Evolutionary conservation across 2,329 filamentous ascomycete species (phyloP).

Genomic region (Capronia americana): DNA sequence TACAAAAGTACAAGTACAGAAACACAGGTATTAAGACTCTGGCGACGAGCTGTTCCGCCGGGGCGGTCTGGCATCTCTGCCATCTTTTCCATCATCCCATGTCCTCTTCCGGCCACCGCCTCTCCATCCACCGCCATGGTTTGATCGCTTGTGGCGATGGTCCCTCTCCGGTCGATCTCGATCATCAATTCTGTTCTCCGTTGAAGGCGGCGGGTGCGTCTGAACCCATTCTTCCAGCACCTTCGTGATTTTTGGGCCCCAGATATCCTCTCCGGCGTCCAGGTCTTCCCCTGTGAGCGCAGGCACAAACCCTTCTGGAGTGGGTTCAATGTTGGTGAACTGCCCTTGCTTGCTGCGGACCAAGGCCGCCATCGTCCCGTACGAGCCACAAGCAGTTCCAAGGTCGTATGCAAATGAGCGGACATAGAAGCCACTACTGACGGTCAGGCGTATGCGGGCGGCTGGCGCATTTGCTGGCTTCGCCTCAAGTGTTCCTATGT

Average conservation of each 20-base stretch:
- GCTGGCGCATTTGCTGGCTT: slow-evolving; percentile 63
- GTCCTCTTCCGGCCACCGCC: slow-evolving; percentile 22
- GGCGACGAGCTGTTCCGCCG: slow-evolving; percentile 37
- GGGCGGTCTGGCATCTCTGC: background rate
- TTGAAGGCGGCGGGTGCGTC: slow-evolving; percentile 43
- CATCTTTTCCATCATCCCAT: slow-evolving; percentile 22
- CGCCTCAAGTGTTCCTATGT: slow-evolving; percentile 31
- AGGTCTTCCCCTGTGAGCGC: slow-evolving; percentile 81
- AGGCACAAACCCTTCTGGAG: slow-evolving; percentile 54
- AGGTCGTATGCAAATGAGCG: slow-evolving; percentile 92
- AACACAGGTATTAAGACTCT: background rate
- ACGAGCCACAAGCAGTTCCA: slow-evolving; percentile 78
- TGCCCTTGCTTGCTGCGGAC: slow-evolving; percentile 80
- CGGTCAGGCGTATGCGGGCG: slow-evolving; percentile 83
- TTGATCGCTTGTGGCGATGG: slow-evolving; percentile 12
- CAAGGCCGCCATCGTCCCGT: slow-evolving; percentile 85
- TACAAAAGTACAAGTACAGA: background rate
- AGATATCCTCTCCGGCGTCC: slow-evolving; percentile 75
- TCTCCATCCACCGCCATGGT: slow-evolving; percentile 1
- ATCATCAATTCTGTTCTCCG: slow-evolving; percentile 21
- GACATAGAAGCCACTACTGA: slow-evolving; percentile 96
- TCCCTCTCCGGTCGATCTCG: slow-evolving; percentile 21
- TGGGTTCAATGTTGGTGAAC: slow-evolving; percentile 56
- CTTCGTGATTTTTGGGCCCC: slow-evolving; percentile 74
- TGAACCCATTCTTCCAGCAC: slow-evolving; percentile 62